Conservation (phyloP, 257 asterid genomes). For the Sherardia arvensis region DNA sequence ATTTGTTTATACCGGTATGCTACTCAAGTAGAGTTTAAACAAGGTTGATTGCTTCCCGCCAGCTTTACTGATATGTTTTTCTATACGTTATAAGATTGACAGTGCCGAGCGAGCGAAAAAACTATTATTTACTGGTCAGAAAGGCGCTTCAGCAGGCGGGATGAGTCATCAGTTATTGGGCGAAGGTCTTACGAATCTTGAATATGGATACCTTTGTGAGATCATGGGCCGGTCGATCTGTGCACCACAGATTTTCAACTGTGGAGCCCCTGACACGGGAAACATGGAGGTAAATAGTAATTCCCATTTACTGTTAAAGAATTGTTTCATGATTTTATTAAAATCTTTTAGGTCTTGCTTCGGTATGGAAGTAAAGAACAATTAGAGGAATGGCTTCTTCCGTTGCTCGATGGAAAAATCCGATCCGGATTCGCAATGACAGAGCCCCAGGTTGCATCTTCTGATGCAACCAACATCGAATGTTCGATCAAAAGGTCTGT, state of each 20-base stretch:
- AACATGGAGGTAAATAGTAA: slow-evolving; percentile 81
- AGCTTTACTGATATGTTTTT: slow-evolving; percentile 2
- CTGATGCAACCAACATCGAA: slow-evolving; percentile 95
- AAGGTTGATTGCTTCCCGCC: background rate
- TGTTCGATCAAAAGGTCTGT: slow-evolving; percentile 80
- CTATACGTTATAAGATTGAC: slow-evolving; percentile 49
- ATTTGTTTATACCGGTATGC: slow-evolving; percentile 88
- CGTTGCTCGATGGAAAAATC: slow-evolving; percentile 79
- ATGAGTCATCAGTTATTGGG: slow-evolving; percentile 55
- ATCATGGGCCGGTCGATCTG: slow-evolving; percentile 90
- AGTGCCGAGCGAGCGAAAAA: slow-evolving; percentile 82
- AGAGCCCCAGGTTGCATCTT: slow-evolving; percentile 96
- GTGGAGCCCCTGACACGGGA: slow-evolving; percentile 99
- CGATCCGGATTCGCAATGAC: slow-evolving; percentile 99
- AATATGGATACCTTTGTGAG: slow-evolving; percentile 89
- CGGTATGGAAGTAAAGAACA: slow-evolving; percentile 86
- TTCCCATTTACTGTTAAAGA: background rate
- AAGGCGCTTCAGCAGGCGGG: slow-evolving; percentile 25
- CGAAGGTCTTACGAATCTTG: slow-evolving; percentile 83
- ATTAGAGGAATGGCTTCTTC: slow-evolving; percentile 72
- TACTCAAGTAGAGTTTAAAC: background rate
- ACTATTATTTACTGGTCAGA: slow-evolving; percentile 34
- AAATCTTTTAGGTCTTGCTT: slow-evolving; percentile 54
- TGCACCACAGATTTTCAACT: slow-evolving; percentile 93
- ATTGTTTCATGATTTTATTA: background rate